These are phyloP conservation scores for Fusarium stilboides DNA, from an alignment of 2,329 filamentous ascomycete species.

Conservation along the genomic window DNA sequence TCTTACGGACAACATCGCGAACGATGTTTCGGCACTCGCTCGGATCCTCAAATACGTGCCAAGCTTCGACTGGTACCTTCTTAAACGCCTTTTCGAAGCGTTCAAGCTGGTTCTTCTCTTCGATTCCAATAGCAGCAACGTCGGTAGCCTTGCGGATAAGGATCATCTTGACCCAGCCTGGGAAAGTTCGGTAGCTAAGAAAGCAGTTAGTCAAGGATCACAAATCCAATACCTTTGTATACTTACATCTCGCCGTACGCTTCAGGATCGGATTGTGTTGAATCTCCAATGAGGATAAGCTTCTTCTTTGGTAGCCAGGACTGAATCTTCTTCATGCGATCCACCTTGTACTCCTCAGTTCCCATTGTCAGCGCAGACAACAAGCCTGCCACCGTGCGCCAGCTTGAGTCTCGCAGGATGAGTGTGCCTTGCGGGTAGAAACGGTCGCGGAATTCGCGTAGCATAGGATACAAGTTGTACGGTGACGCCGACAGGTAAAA, in stretches of 20 bases:
- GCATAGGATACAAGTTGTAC: constrained; percentile 93
- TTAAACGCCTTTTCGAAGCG: constrained; percentile 89
- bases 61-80: constrained; percentile 77
- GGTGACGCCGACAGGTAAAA: constrained; percentile 96
- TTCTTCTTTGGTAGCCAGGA: constrained; percentile 83
- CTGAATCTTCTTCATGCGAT: constrained; percentile 83
- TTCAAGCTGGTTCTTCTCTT: constrained; percentile 79
- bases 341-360: constrained; percentile 88
- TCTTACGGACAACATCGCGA: constrained; percentile 44
- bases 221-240: background rate
- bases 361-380: constrained; percentile 84
- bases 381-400: constrained; percentile 86
- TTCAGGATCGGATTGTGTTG: constrained; percentile 92
- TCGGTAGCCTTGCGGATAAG: constrained; percentile 88
- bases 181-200: constrained; percentile 71
- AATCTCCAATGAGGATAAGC: constrained; percentile 90
- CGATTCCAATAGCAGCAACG: constrained; percentile 77
- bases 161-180: constrained; percentile 85
- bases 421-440: constrained; percentile 85
- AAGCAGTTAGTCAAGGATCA: constrained; percentile 24
- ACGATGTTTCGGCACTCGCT: constrained; percentile 69
- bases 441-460: constrained; percentile 79
- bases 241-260: constrained; percentile 85
- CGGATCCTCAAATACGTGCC: constrained; percentile 88
- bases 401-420: constrained; percentile 86